Base-by-base conservation (phyloP, 176 grass and related monocot species). In the Panicum miliaceum region DNA sequence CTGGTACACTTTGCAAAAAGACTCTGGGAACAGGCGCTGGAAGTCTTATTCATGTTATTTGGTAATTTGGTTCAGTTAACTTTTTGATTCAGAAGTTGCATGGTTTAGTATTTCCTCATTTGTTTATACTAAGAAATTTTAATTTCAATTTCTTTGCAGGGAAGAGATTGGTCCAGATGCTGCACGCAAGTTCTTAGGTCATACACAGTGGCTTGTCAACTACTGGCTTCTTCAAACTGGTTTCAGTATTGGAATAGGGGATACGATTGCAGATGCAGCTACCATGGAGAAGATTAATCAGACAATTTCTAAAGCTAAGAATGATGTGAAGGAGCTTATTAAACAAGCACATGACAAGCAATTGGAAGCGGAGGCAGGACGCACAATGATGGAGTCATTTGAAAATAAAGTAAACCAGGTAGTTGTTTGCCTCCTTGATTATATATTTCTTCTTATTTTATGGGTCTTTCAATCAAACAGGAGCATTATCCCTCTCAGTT, bases 11-110 rank as follows among this genome's bases (percentile, higher is more conserved):
- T 34, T 95, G 96, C 77, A 98, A 98, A 85, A 98, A 87, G 73
- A 87, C 83, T 68, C 89, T 98, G n/a, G 96, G 96, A 58, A 92
- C 91, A 78, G 58, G 80, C 64, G 25, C 12, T 78, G 96, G 96
- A 82, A 93, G 96, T 92, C 91, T 98, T 76, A 98, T 98, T 61
- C 96, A 98, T 89, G 91, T 95, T 75, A 98, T 98, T 77, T 98
- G 91, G 93, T 98, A 81, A 86, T 68, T 73, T 67, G 35, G 18
- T 65, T n/a, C 27, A 68, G 61, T 85, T 22, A 62, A 52, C 13
- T 75, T 42, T 69, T 71, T 84, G 14, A 19, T 80, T 38, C 27
- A 16, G 16, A 53, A 42, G 46, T 69, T 79, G 7, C 68, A 54
- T 53, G 9, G 46, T 5, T 22, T 82, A 42, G 22, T 76, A 10